phyloP scores from a whole-genome alignment of 1,284 basidiomycete species.

The Leccinum fuscescens region DNA sequence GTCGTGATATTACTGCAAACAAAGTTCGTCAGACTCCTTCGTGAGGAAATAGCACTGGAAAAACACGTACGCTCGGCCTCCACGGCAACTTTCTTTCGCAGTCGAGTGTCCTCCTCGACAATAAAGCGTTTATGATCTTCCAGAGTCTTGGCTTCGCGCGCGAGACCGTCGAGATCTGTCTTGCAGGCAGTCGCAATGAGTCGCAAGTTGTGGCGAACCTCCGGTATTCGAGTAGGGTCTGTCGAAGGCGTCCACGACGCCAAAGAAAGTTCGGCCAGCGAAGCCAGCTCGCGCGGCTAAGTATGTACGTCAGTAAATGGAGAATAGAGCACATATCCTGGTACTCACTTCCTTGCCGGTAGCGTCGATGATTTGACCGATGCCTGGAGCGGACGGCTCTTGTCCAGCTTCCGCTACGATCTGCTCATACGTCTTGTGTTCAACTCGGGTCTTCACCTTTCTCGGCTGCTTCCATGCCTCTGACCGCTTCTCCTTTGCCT shows the following conservation, averaged over 20 bases:
- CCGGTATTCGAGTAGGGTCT: constrained; percentile 86
- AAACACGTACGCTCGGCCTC: constrained; percentile 68
- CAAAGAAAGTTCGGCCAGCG: constrained; percentile 73
- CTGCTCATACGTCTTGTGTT: constrained; percentile 95
- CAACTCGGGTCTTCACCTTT: constrained; percentile 80
- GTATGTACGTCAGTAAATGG: constrained; percentile 13
- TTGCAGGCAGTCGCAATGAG: constrained; percentile 83
- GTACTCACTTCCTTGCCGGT: constrained; percentile 80
- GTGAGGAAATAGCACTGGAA: neutral
- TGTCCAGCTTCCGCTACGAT: constrained; percentile 83
- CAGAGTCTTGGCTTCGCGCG: constrained; percentile 83
- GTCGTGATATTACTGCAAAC: constrained; percentile 64
- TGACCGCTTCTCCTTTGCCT: constrained; percentile 56
- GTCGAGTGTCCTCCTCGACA: constrained; percentile 64
- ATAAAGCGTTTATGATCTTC: constrained; percentile 78
- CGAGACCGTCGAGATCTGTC: constrained; percentile 82
- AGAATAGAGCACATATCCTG: neutral
- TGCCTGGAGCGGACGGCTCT: constrained; percentile 50
- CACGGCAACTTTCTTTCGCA: constrained; percentile 65
- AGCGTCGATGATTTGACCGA: constrained; percentile 92
- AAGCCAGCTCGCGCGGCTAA: constrained; percentile 80
- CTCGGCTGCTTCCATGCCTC: constrained; percentile 81
- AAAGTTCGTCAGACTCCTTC: constrained; percentile 16
- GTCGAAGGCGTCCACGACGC: constrained; percentile 83
- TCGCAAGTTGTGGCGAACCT: constrained; percentile 92